Percentiles rank a stretch among this genome's conserved stretches.
Conservation (phyloP, 164 flowering plant genomes). For the Vitis cinerea region DNA sequence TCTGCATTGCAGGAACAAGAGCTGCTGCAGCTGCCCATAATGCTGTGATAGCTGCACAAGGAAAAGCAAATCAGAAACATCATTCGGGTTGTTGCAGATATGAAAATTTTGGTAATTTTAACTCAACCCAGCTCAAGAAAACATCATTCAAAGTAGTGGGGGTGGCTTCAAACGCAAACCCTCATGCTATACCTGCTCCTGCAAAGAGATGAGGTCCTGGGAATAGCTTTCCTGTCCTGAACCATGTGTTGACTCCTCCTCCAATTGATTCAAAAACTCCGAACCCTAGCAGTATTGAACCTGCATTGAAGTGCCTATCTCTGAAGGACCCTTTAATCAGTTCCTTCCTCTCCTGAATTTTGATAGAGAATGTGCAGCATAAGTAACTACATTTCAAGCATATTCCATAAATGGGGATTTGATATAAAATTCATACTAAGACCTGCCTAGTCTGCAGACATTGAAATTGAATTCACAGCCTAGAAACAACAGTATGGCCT, state of each 20-base stretch:
- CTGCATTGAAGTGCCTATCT: constrained; percentile 90
- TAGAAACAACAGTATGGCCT: too few relatives aligned
- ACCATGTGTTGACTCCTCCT: constrained; percentile 83
- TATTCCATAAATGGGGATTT: background rate
- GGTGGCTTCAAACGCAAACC: background rate
- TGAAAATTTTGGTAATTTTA: background rate
- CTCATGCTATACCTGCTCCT: constrained; percentile 65
- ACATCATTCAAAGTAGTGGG: background rate
- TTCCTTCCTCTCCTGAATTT: constrained; percentile 77
- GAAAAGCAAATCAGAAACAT: background rate
- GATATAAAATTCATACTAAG: too few relatives aligned
- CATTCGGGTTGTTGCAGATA: background rate
- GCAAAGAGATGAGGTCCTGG: constrained; percentile 97
- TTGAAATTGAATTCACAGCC: too few relatives aligned
- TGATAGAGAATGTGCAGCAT: background rate
- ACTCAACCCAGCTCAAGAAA: background rate
- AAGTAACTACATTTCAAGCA: background rate
- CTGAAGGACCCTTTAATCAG: constrained; percentile 78
- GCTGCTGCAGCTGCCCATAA: constrained; percentile 97
- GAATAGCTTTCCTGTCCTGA: constrained; percentile 84
- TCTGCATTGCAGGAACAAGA: constrained; percentile 94
- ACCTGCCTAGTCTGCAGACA: too few relatives aligned
- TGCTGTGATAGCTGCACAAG: constrained; percentile 71
- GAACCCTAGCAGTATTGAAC: constrained; percentile 74
- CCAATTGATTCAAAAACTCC: constrained; percentile 80